A percentile compares a stretch with the other conserved stretches of the same genome.
phyloP scores from a whole-genome alignment of 2,329 filamentous ascomycete genomes.

The Beauveria rudraprayagi region DNA sequence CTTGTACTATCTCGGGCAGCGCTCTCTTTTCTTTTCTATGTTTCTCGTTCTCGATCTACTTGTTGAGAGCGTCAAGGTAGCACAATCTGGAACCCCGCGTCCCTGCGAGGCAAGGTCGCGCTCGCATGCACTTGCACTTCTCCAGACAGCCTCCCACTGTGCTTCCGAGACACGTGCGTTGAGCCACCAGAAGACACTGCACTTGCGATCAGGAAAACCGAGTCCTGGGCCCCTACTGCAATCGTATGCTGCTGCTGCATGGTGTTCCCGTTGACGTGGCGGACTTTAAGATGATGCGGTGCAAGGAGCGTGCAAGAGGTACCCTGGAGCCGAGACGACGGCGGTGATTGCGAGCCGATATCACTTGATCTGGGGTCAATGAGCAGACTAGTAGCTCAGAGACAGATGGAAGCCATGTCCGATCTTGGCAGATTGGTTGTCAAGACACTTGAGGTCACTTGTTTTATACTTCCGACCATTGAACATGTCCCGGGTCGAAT shows the following conservation, averaged over 20 bases:
- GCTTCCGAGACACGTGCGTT: conserved; percentile 4
- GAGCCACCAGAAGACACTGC: background rate
- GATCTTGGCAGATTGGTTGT: too few relatives aligned
- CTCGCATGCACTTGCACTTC: background rate
- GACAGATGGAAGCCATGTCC: too few relatives aligned
- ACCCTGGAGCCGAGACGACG: conserved; percentile 1
- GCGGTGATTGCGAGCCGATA: background rate
- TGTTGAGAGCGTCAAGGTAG: background rate
- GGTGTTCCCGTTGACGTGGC: background rate
- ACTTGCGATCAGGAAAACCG: background rate
- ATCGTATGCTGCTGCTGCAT: background rate
- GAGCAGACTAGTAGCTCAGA: too few relatives aligned
- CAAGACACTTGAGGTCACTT: too few relatives aligned
- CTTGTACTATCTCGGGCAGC: too few relatives aligned
- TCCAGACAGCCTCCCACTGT: background rate
- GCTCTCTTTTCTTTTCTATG: background rate
- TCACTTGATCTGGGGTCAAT: background rate
- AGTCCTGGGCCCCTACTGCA: background rate
- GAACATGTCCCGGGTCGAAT: too few relatives aligned
- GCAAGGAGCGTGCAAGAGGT: background rate
- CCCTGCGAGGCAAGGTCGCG: background rate
- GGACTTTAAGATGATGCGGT: background rate
- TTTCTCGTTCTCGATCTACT: background rate
- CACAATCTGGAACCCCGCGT: background rate
- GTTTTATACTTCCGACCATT: too few relatives aligned